phyloP scores from a whole-genome alignment of 2,329 filamentous ascomycete genomes.

The Mycosphaerelloides madeirae region DNA sequence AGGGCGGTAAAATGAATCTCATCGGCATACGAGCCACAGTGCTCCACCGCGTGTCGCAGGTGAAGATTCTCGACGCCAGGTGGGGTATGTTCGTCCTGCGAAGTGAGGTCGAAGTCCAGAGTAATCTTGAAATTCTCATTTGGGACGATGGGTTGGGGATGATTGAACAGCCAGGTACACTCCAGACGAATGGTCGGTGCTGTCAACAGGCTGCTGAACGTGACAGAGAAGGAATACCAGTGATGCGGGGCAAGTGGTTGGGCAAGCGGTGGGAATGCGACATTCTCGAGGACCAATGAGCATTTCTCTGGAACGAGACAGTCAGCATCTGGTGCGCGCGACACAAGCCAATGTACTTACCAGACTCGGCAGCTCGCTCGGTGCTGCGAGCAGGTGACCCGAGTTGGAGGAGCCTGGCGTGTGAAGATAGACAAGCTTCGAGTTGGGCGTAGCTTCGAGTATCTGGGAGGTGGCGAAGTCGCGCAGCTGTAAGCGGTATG shows the following conservation, averaged over 20 bases:
- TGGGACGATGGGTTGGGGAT: background rate
- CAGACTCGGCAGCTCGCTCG: slow-evolving; percentile 5
- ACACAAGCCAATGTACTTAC: slow-evolving; percentile 3
- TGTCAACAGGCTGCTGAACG: slow-evolving; percentile 4
- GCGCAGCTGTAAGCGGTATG: background rate
- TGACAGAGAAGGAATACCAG: background rate
- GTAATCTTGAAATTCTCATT: background rate
- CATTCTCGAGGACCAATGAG: background rate
- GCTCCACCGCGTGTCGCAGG: background rate
- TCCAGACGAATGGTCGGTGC: slow-evolving; percentile 10
- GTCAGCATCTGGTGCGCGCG: background rate
- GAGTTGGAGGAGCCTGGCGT: background rate
- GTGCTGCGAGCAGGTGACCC: background rate
- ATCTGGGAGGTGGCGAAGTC: background rate
- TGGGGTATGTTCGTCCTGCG: background rate
- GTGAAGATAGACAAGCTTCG: slow-evolving; percentile 11
- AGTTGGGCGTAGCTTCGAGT: background rate
- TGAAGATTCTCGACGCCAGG: slow-evolving; percentile 1
- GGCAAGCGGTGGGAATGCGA: slow-evolving; percentile 2
- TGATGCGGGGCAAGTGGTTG: background rate
- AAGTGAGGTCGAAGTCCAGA: slow-evolving; percentile 6
- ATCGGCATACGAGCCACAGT: slow-evolving; percentile 1
- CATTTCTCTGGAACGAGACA: background rate
- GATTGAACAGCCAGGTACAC: slow-evolving; percentile 2
- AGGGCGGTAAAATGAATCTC: slow-evolving; percentile 5